Conservation (phyloP, 2,329 filamentous ascomycete genomes). For the Curvularia lunata region DNA sequence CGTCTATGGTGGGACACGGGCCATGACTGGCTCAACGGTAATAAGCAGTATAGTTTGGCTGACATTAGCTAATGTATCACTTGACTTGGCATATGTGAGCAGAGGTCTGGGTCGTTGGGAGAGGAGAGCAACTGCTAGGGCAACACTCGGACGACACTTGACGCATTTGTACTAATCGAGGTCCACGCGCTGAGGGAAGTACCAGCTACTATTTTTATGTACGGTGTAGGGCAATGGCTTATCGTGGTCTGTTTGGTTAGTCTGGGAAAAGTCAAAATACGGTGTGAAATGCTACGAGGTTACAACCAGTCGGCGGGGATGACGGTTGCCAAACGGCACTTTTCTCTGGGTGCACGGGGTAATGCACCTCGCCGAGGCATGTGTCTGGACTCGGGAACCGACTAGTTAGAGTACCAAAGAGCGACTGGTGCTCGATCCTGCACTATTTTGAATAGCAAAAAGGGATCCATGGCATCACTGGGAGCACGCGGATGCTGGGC, state of each 20-base stretch:
- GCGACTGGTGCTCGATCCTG: background rate
- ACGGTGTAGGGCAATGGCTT: constrained; percentile 2
- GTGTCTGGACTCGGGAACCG: background rate
- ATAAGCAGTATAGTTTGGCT: background rate
- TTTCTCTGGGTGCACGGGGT: constrained; percentile 8
- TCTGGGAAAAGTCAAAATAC: background rate
- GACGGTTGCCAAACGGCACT: background rate
- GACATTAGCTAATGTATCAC: background rate
- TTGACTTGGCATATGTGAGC: background rate
- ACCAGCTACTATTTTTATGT: background rate
- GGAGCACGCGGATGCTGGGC: background rate
- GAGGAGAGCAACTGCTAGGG: background rate
- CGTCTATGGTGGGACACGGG: background rate
- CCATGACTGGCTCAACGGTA: background rate
- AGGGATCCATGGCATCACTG: background rate
- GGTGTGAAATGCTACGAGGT: background rate
- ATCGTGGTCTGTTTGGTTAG: background rate
- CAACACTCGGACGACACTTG: background rate
- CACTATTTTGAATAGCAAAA: background rate
- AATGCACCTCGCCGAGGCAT: constrained; percentile 7
- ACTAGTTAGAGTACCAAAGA: background rate
- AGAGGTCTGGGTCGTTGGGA: background rate
- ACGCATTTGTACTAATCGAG: background rate
- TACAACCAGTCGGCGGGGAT: background rate
- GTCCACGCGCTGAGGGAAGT: background rate